A percentile compares a stretch with the other conserved stretches of the same genome.
Evolutionary conservation across 2,329 filamentous ascomycete genomes (phyloP).

Genomic region (Keithomyces neogunnii): DNA sequence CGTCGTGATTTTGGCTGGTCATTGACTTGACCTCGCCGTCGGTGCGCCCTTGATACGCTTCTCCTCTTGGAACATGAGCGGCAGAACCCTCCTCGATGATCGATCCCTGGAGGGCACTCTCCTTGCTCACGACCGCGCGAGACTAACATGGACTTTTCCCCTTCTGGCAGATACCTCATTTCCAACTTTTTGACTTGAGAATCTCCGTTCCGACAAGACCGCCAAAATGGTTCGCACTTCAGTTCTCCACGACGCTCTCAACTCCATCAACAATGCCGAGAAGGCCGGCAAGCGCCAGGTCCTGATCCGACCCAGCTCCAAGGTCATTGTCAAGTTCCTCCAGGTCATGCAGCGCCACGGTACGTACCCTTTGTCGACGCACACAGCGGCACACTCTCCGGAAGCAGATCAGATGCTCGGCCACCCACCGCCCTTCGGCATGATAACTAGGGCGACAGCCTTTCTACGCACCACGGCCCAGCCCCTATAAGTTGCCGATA

Average conservation of each 20-base stretch:
- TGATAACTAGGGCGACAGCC: constrained; percentile 99
- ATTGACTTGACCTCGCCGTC: neutral
- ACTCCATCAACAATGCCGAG: constrained; percentile 99
- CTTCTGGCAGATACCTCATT: constrained; percentile 55
- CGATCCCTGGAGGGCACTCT: constrained; percentile 55
- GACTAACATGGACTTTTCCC: constrained; percentile 43
- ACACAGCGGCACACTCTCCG: neutral
- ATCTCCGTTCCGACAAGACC: constrained; percentile 55
- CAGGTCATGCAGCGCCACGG: constrained; percentile 99
- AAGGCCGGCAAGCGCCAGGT: constrained; percentile 99
- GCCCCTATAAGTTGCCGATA: constrained; percentile 99
- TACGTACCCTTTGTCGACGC: constrained; percentile 47
- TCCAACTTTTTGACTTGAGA: constrained; percentile 60
- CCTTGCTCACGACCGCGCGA: constrained; percentile 54
- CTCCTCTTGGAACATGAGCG: constrained; percentile 57
- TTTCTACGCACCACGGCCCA: constrained; percentile 66
- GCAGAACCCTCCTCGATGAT: constrained; percentile 56
- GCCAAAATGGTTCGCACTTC: constrained; percentile 98
- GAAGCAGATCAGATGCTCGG: constrained; percentile 13
- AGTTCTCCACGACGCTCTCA: constrained; percentile 98
- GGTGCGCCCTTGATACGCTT: constrained; percentile 45
- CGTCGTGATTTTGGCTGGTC: neutral
- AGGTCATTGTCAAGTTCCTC: constrained; percentile 99
- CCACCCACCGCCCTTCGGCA: constrained; percentile 56
- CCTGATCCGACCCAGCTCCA: constrained; percentile 93